Percentiles rank a stretch among this genome's conserved stretches.
Evolutionary conservation across 129 eudicot species (phyloP).

Genomic region (Helianthus tuberosus): DNA sequence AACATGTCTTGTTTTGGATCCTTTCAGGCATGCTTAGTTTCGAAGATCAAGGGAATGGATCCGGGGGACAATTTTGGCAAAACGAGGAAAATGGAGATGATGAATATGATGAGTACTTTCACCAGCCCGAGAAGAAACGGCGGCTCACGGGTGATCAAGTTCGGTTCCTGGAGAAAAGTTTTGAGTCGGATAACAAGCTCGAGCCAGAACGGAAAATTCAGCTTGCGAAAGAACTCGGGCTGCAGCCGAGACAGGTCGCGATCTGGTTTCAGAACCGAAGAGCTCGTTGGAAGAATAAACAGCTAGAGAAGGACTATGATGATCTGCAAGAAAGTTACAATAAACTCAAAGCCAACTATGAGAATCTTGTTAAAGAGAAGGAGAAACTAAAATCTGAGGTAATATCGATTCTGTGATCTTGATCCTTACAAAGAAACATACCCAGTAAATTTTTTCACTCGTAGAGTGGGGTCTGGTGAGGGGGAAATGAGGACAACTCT

Average conservation of each 20-base stretch:
- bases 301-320: constrained; percentile 80
- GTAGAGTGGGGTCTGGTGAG: no score
- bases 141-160: constrained; percentile 76
- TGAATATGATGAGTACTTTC: constrained; percentile 76
- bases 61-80: constrained; percentile 43
- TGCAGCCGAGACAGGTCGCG: constrained; percentile 94
- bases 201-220: constrained; percentile 88
- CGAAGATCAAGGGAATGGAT: constrained; percentile 48
- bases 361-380: constrained; percentile 67
- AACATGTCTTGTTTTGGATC: constrained; percentile 1
- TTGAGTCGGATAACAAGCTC: constrained; percentile 84
- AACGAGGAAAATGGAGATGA: constrained; percentile 66
- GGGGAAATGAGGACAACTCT: no score
- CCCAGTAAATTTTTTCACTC: no score
- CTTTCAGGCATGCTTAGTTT: constrained; percentile 78
- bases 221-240: constrained; percentile 89
- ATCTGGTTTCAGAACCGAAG: constrained; percentile 95
- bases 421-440: neutral
- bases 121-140: constrained; percentile 85
- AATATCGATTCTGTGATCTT: neutral
- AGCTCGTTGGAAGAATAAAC: constrained; percentile 86
- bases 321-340: constrained; percentile 60
- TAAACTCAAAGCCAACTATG: constrained; percentile 73
- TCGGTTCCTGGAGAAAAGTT: constrained; percentile 81
- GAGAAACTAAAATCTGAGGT: constrained; percentile 81